Evolutionary conservation across 2,329 filamentous ascomycete genomes (phyloP).

Genomic region (Septoria petroselini): DNA sequence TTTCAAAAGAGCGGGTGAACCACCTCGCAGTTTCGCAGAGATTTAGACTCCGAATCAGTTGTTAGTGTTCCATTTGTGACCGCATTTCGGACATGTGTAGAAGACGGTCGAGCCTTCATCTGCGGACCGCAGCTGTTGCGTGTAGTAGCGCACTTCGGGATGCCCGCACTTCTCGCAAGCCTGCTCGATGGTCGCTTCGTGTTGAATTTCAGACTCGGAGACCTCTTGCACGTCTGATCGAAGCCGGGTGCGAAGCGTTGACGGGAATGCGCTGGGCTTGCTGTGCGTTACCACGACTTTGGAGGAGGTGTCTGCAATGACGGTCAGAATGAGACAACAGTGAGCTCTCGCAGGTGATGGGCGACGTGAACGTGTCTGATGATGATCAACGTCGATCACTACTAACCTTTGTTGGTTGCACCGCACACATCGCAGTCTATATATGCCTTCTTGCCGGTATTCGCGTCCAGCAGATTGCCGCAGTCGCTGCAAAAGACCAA

Average conservation of each 20-base stretch:
- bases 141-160: conserved; percentile 79
- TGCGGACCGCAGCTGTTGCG: conserved; percentile 81
- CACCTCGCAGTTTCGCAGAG: neutral
- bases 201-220: conserved; percentile 64
- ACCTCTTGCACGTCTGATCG: conserved; percentile 80
- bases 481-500: conserved; percentile 91
- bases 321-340: conserved; percentile 3
- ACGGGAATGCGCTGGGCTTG: conserved; percentile 89
- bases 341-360: too few species aligned
- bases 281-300: conserved; percentile 77
- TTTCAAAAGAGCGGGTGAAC: neutral
- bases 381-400: too few species aligned
- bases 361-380: too few species aligned
- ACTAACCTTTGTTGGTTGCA: conserved; percentile 72
- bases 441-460: conserved; percentile 71
- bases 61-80: conserved; percentile 68
- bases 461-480: conserved; percentile 81
- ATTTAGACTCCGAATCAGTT: conserved; percentile 47
- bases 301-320: conserved; percentile 63
- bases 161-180: conserved; percentile 78
- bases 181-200: conserved; percentile 64
- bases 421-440: conserved; percentile 84
- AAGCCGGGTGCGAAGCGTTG: conserved; percentile 73
- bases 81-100: conserved; percentile 76
- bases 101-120: conserved; percentile 95